Evolutionary conservation across 2,329 filamentous ascomycete species (phyloP).

Genomic region (Aureobasidium melanogenum): DNA sequence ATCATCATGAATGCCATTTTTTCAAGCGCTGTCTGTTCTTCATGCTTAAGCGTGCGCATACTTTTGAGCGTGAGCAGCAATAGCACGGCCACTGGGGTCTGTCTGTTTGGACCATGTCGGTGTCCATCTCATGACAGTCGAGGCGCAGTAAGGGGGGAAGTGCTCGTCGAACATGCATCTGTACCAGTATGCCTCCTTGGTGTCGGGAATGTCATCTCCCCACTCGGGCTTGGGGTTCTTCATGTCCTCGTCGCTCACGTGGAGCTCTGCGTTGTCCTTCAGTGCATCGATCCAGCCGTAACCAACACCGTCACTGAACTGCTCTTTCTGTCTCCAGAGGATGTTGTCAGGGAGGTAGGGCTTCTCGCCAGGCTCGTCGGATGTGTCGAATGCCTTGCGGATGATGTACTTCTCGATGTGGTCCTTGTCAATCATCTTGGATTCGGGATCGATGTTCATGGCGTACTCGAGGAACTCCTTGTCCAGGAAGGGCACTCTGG

Average conservation of each 20-base stretch:
- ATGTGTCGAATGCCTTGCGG: conserved; percentile 93
- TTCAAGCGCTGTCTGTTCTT: not conserved
- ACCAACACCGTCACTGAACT: conserved; percentile 96
- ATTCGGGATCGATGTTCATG: conserved; percentile 89
- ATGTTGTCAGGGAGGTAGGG: conserved; percentile 95
- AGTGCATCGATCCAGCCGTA: conserved; percentile 98
- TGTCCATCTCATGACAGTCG: conserved; percentile 91
- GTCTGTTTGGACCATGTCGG: conserved; percentile 96
- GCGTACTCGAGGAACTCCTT: conserved; percentile 88
- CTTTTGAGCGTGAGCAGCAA: conserved; percentile 26
- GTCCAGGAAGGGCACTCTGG: conserved; percentile 94
- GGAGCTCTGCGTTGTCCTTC: conserved; percentile 84
- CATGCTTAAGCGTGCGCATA: conserved; percentile 19
- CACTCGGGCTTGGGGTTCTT: conserved; percentile 96
- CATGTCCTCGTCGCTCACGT: conserved; percentile 96
- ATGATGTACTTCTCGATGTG: conserved; percentile 96
- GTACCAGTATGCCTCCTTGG: conserved; percentile 99
- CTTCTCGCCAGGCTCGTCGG: conserved; percentile 67
- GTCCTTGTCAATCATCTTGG: conserved; percentile 91
- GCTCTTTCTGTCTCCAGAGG: conserved; percentile 97
- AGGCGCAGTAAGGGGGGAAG: conserved; percentile 85
- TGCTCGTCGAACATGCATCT: conserved; percentile 98
- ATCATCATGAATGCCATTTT: not conserved
- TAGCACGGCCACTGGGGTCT: conserved; percentile 75
- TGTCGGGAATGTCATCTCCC: conserved; percentile 86